These are phyloP conservation scores for Blastobotrys persicus DNA, from an alignment of 1,139 yeast genomes.

Conservation along the genomic window DNA sequence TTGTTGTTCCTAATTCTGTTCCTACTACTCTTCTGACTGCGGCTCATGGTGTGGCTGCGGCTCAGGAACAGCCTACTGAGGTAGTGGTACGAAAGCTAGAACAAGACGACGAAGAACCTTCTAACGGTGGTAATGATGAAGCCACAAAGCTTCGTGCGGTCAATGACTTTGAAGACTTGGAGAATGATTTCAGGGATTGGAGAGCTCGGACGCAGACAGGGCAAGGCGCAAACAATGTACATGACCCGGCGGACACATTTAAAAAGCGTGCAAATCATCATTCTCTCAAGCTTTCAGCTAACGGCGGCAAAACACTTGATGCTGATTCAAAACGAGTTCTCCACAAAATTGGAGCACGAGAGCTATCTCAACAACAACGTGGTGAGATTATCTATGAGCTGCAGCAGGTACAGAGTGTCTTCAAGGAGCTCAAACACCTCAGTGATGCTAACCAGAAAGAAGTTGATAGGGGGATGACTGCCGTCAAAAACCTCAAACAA, in stretches of 20 bases:
- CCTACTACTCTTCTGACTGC: slow-evolving; percentile 2
- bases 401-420: neutral
- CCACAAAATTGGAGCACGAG: neutral
- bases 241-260: neutral
- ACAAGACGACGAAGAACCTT: neutral
- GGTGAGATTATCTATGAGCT: neutral
- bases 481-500: neutral
- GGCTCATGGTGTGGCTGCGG: neutral
- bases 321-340: neutral
- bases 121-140: neutral
- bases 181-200: slow-evolving; percentile 1
- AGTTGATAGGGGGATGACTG: neutral
- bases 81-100: neutral
- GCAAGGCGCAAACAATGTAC: no score
- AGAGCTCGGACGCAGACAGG: neutral
- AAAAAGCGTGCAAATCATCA: neutral
- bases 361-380: neutral
- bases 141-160: neutral
- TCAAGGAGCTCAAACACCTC: neutral
- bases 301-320: neutral
- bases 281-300: neutral
- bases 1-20: neutral
- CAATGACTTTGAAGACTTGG: neutral
- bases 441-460: neutral
- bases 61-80: neutral